phyloP scores from a whole-genome alignment of 495 filamentous ascomycete genomes.

The Articulospora tetracladia region DNA sequence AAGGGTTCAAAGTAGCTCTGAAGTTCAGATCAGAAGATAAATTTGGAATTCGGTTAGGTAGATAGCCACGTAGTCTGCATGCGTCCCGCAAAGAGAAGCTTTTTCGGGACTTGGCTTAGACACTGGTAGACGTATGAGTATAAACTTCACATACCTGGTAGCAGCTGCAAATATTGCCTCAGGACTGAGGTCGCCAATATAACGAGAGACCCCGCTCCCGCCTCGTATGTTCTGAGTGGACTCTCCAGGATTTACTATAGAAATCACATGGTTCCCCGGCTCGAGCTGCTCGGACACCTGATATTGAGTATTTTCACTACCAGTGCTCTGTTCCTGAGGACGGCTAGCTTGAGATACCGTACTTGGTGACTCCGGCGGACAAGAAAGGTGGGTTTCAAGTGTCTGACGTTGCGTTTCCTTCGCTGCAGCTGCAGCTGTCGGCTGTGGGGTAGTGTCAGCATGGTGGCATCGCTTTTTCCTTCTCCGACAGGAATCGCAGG shows the following conservation, averaged over 20 bases:
- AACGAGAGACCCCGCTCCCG: constrained; percentile 28
- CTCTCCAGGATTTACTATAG: neutral
- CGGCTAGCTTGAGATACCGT: neutral
- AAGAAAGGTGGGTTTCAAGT: neutral
- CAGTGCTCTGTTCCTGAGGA: too few relatives aligned
- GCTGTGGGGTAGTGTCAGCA: neutral
- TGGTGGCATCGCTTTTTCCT: constrained; percentile 32
- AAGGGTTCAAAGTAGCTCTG: too few relatives aligned
- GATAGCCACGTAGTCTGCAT: too few relatives aligned
- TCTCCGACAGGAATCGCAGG: constrained; percentile 41
- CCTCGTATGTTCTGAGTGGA: neutral
- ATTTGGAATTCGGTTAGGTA: too few relatives aligned
- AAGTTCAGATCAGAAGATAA: too few relatives aligned
- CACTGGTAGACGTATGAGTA: too few relatives aligned
- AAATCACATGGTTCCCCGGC: neutral
- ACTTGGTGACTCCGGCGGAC: neutral
- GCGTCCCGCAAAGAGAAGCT: too few relatives aligned
- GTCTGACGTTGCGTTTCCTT: neutral
- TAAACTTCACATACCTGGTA: constrained; percentile 17
- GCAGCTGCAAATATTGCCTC: constrained; percentile 46
- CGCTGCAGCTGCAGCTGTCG: neutral
- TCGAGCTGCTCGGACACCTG: neutral
- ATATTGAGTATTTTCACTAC: neutral
- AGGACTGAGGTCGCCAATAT: constrained; percentile 50
- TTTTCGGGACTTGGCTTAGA: too few relatives aligned